phyloP scores from a whole-genome alignment of 106 monocot genomes.

The Phalaenopsis aphrodite region DNA sequence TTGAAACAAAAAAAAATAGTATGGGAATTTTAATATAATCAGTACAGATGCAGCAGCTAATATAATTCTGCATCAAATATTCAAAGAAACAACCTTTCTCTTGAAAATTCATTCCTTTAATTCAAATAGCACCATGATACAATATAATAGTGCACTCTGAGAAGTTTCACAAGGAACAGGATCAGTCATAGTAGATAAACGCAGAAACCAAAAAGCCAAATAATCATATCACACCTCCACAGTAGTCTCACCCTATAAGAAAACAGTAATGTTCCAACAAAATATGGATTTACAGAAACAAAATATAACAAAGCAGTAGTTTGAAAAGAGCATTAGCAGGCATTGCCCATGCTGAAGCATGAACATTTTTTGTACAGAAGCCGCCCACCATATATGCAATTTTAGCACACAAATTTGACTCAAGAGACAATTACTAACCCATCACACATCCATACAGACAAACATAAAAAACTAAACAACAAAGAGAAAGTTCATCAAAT shows the following conservation, averaged over 20 bases:
- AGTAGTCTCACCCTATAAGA: background rate
- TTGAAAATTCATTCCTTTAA: background rate
- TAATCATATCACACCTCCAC: background rate
- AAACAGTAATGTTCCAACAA: background rate
- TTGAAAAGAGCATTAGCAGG: slow-evolving; percentile 2
- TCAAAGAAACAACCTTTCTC: background rate
- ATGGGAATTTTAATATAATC: background rate
- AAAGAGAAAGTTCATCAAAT: background rate
- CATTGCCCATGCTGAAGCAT: background rate
- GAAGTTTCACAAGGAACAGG: background rate
- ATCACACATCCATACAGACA: background rate
- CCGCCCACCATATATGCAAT: background rate
- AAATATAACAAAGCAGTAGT: background rate
- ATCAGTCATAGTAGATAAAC: background rate
- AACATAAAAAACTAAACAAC: background rate
- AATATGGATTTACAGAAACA: background rate
- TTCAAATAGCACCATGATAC: background rate
- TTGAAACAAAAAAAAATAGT: background rate
- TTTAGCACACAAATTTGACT: slow-evolving; percentile 7
- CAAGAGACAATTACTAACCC: background rate
- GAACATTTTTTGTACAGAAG: slow-evolving; percentile 6
- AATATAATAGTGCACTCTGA: background rate
- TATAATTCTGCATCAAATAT: background rate
- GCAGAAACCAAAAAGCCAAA: background rate
- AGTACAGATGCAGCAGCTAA: background rate